Evolutionary conservation across 2,329 filamentous ascomycete species (phyloP).

Genomic region (Aspergillus pseudonomiae): DNA sequence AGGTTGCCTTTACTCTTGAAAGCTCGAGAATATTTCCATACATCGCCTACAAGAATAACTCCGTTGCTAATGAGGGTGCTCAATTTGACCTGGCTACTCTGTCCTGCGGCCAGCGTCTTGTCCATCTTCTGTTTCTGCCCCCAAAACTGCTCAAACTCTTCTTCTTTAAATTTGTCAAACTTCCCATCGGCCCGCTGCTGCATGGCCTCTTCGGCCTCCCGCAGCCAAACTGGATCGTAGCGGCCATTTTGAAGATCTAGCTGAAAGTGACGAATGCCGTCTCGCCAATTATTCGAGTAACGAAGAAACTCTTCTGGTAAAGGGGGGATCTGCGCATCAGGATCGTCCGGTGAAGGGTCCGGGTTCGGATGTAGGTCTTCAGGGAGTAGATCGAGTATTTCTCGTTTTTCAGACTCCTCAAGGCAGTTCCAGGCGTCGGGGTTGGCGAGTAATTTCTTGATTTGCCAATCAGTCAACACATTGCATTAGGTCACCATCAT

Average conservation of each 20-base stretch:
- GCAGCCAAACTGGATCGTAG: conserved; percentile 61
- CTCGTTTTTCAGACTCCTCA: conserved; percentile 44
- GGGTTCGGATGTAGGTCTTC: conserved; percentile 44
- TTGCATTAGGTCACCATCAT: neutral
- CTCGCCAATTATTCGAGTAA: conserved; percentile 54
- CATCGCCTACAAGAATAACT: conserved; percentile 42
- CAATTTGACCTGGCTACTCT: conserved; percentile 46
- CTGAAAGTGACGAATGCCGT: conserved; percentile 58
- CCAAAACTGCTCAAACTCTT: conserved; percentile 60
- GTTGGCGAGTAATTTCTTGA: conserved; percentile 43
- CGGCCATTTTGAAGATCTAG: conserved; percentile 58
- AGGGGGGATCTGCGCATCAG: conserved; percentile 38
- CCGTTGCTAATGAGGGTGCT: conserved; percentile 38
- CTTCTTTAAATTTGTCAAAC: conserved; percentile 60
- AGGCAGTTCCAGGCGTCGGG: conserved; percentile 47
- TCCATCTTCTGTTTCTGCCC: conserved; percentile 55
- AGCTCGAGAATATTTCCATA: conserved; percentile 43
- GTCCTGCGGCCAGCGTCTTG: conserved; percentile 40
- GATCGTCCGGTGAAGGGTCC: conserved; percentile 31
- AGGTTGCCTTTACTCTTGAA: conserved; percentile 31
- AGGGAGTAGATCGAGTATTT: conserved; percentile 45
- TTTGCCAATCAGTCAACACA: neutral
- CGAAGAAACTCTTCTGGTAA: conserved; percentile 46
- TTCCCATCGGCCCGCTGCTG: conserved; percentile 55
- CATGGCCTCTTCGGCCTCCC: conserved; percentile 57